Conservation (phyloP, 805 yeast genomes). For the Clavispora phyllophila region DNA sequence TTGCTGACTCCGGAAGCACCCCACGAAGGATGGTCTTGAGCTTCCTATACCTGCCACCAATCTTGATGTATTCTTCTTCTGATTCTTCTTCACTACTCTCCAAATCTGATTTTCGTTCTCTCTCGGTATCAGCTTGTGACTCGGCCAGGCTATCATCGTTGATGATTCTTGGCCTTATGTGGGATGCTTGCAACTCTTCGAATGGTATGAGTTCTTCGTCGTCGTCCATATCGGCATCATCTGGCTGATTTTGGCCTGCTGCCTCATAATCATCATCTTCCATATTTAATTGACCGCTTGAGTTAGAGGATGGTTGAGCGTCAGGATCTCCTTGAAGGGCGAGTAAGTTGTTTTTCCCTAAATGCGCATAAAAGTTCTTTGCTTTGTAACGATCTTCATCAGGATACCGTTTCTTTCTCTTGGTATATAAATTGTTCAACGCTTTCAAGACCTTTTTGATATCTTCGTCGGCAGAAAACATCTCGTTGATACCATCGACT, state of each 20-base stretch:
- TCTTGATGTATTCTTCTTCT: conserved; percentile 12
- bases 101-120: not conserved
- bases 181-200: conserved; percentile 7
- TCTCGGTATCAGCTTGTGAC: not conserved
- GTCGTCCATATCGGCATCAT: conserved; percentile 1
- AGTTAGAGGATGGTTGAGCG: not conserved
- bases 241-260: not conserved
- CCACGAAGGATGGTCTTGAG: conserved; percentile 31
- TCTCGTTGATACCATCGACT: conserved; percentile 31
- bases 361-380: conserved; percentile 32
- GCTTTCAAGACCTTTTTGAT: conserved; percentile 27
- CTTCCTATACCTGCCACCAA: conserved; percentile 19
- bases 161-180: not conserved
- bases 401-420: conserved; percentile 28
- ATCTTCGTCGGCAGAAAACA: conserved; percentile 30
- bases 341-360: conserved; percentile 22
- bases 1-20: conserved; percentile 37
- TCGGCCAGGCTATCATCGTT: not conserved
- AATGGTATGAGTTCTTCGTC: conserved; percentile 9
- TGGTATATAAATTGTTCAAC: conserved; percentile 31
- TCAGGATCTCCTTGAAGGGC: conserved; percentile 12
- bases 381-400: conserved; percentile 35
- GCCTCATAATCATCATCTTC: conserved; percentile 4
- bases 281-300: not conserved
- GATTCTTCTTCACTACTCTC: not conserved